Conservation (phyloP, 2,329 filamentous ascomycete genomes). For the Laburnicola sp. region DNA sequence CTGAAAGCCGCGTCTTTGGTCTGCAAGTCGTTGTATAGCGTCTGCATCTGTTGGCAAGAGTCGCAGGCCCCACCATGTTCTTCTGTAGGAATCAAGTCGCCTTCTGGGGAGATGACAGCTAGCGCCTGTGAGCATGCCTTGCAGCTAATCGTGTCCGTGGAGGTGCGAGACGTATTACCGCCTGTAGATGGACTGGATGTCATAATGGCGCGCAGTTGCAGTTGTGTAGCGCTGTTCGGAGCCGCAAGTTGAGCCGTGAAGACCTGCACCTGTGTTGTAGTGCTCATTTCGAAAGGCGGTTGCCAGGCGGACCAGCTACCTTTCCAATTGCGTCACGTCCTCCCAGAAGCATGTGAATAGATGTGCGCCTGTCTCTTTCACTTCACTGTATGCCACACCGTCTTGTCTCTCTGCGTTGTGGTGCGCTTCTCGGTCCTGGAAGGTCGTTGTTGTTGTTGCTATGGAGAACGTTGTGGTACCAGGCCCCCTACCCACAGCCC, state of each 20-base stretch:
- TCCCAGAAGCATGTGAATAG: too few species aligned
- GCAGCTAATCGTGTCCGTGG: constrained; percentile 1
- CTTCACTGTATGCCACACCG: too few species aligned
- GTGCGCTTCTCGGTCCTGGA: too few species aligned
- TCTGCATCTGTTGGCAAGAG: constrained; percentile 22
- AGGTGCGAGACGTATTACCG: background rate
- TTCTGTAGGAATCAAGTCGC: constrained; percentile 4
- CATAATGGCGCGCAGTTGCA: background rate
- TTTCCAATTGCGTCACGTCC: background rate
- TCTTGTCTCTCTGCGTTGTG: too few species aligned
- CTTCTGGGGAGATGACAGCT: constrained; percentile 14
- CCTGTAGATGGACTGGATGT: background rate
- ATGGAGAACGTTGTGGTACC: too few species aligned
- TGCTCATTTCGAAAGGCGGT: constrained; percentile 1
- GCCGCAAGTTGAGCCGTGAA: background rate
- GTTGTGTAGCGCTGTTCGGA: background rate
- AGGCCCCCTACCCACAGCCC: too few species aligned
- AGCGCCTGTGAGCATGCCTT: constrained; percentile 16
- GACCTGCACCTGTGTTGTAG: background rate
- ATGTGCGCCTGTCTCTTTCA: too few species aligned
- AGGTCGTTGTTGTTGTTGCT: too few species aligned
- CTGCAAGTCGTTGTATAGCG: constrained; percentile 18
- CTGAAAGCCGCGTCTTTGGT: constrained; percentile 19
- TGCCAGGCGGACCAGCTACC: background rate
- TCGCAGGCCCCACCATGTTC: constrained; percentile 15